Base-by-base conservation (phyloP, 2,329 filamentous ascomycete species). In the Epichloe gansuensis region DNA sequence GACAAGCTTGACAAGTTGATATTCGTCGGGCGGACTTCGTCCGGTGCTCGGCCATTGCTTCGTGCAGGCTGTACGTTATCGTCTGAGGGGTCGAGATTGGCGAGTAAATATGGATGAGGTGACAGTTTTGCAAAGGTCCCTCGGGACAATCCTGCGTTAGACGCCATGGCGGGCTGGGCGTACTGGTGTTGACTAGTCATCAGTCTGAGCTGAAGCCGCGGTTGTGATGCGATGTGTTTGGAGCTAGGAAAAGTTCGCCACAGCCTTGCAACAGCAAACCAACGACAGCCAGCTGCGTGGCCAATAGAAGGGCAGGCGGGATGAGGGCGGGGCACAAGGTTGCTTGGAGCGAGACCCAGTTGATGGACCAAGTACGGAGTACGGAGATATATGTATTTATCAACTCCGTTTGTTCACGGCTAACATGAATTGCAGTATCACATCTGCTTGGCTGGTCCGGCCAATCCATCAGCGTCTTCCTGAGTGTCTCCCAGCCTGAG, bases 61-160 rank as follows among this genome's bases (percentile, higher is more conserved):
- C 93, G 86, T 45, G 80, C 74, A 2, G 86, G 76, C 43, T 65
- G 55, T 5, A 61, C 56, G 45, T 63, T 57, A 50, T 77, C 71
- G 53, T 73, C 69, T 58, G 73, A 72, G 37, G 84, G 78, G 57
- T 85, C 79, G 61, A 97, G 86, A 69, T 94, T 93, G 50, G 90
- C 88, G 65, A 94, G 85, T 56, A 97, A 83, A 72, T 88, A 96
- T 8, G 89, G 86, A 60, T 89, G 85, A 5, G 93, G 91, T 38
- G 89, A 89, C 64, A 96, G 83, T 63, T 91, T 91, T 54, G 90
- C 88, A 69, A 95, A 95, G 61, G 88, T 84, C 60, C 86, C 73
- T 63, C 86, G 72, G 45, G 76, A 71, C 52, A 80, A 68, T 51
- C 74, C 74, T 42, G 62, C 57, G 4, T 61, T 57, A 17, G 66